Base-by-base conservation (phyloP, 75 land plant genomes). In the Sequoia sempervirens region DNA sequence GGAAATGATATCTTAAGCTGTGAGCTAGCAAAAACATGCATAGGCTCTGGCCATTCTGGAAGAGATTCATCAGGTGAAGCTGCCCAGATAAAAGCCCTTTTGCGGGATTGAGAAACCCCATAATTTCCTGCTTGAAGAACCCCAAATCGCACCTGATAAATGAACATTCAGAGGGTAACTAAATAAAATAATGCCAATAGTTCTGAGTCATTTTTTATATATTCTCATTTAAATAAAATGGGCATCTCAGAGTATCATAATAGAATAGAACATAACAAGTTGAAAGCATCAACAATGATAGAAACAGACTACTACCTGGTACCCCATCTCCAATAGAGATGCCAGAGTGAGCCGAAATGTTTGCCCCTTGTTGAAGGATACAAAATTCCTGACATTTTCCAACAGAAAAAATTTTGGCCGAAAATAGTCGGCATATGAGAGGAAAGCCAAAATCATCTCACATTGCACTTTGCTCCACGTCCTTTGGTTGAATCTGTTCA, bases 21-120 rank as follows among this genome's bases (percentile, higher is more conserved):
- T 6, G 99, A 93, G 56, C 87, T 84, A 84, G 92, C 89, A 87
- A 97, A 97, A 3, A 97, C 99, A 84, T 97, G 94, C 92, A 92
- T 91, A 2, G 99, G 96, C 70, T 97, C 98, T 47, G 99, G 99
- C 99, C 99, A 97, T 61, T 97, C 98, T 26, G 98, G 99, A 12
- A 97, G 92, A 1, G 61, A 81, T 28, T 94, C 94, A 18, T 90
- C 87, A 20, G 99, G 98, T 7, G 98, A 88, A 41, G 98, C 99
- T 82, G 98, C 99, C 99, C 98, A 97, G 40, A 97, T 97, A 75
- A 97, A 96, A 70, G 96, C 99, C 28, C 98, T 87, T 86, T 95
- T 96, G 10, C 95, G 83, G 47, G 99, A 96, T 84, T 97, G 99
- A 84, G 99, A 92, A 81, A 97, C 96, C 54, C 98, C 99, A 89